Conservation (phyloP, 2,329 filamentous ascomycete species). For the Trichoderma atrobrunneum region DNA sequence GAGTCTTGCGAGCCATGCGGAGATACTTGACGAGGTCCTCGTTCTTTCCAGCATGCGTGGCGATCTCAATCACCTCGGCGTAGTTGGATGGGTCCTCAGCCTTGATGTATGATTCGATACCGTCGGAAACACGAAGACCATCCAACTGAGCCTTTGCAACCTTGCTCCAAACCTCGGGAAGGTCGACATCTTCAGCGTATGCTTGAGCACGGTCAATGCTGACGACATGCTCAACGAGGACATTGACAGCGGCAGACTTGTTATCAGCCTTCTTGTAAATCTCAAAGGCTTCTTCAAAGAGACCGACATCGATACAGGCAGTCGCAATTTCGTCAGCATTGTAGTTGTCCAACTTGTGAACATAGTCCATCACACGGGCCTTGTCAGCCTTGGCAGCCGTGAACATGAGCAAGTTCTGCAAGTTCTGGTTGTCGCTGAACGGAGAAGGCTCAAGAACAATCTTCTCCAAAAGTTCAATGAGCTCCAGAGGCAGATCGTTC, state of each 20-base stretch:
- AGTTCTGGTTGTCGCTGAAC: constrained; percentile 94
- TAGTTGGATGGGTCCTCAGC: constrained; percentile 92
- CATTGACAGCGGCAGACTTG: constrained; percentile 80
- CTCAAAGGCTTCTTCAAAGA: constrained; percentile 96
- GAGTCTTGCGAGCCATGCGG: constrained; percentile 94
- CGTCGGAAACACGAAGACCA: constrained; percentile 85
- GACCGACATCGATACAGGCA: constrained; percentile 89
- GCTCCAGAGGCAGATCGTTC: constrained; percentile 84
- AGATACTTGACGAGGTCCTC: constrained; percentile 96
- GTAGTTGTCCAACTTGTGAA: constrained; percentile 85
- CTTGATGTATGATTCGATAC: constrained; percentile 96
- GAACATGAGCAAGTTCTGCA: constrained; percentile 94
- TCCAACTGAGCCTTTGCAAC: constrained; percentile 98
- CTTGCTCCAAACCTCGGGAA: constrained; percentile 96
- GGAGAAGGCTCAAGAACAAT: constrained; percentile 99
- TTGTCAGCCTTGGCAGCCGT: constrained; percentile 97
- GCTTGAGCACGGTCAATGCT: constrained; percentile 96
- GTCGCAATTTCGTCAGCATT: constrained; percentile 88
- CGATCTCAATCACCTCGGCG: constrained; percentile 92
- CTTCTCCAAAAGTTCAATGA: constrained; percentile 98
- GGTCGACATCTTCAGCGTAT: constrained; percentile 90
- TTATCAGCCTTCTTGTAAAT: constrained; percentile 98
- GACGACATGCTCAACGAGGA: constrained; percentile 93
- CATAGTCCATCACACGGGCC: constrained; percentile 91
- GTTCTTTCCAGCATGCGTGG: constrained; percentile 93